Evolutionary conservation across 148 eudicot species (phyloP), one percentile per base, ranked within the genome.

Genomic region (Spergularia bocconei): DNA sequence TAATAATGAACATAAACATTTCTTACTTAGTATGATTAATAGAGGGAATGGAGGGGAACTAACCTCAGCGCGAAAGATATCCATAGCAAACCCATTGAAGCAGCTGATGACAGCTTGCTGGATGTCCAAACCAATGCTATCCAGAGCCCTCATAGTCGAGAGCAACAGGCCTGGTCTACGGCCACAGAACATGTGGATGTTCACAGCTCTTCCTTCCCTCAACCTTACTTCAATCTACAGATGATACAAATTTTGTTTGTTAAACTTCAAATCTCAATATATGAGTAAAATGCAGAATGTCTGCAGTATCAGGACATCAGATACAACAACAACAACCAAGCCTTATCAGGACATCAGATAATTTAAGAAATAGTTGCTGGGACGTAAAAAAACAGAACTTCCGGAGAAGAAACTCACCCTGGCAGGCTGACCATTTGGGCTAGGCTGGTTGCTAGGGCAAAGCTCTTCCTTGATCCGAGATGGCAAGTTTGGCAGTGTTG

Each of bases 21-120:
- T 44, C 17, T 25, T 23, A 73, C 13, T 4, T 8, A 67, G 19
- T 44, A 39, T 44, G 19, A 41, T 65, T 39, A 67, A 62, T 41
- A 33, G 65, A 52, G 55, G 25, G 7, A 17, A 17, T 41, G 48
- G 1, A 21, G 36, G 19, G 10, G 53, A 67, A 66, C 19, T 66
- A 67, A 94, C 98, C 98, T 94, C 97, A 81, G 98, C 98, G 14
- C 91, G 85, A 67, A 91, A 94, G 73, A 94, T 84, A 79, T 94
- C 98, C 86, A 94, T 76, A 10, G 96, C 89, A 67, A 94, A 94
- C 7, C 98, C 98, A 81, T 94, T 91, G 89, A 91, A 88, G 82
- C 96, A 94, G 82, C 97, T 94, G 74, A 94, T 87, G 60, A 90
- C 93, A 12, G 98, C 98, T 84, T 94, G 98, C 76, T 94, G 96